Percentiles rank a stretch among this genome's conserved stretches.
Conservation (phyloP, 805 yeast genomes). For the Metschnikowia corniflorae region DNA sequence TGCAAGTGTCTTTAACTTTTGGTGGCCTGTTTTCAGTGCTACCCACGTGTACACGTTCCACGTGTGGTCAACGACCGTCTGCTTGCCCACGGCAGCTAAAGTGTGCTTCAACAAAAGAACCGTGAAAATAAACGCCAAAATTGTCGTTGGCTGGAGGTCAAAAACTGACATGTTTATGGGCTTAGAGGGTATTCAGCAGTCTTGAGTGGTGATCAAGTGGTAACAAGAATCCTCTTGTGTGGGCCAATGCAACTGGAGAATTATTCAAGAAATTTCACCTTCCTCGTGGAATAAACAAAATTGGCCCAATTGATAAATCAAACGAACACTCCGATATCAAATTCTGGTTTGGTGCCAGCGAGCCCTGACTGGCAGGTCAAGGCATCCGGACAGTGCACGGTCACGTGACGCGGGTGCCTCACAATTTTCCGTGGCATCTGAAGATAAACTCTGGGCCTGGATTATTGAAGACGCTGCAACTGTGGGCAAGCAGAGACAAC, state of each 20-base stretch:
- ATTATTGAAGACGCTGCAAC: too few species aligned
- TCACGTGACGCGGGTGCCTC: too few species aligned
- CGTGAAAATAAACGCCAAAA: conserved; percentile 31
- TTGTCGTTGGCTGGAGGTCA: conserved; percentile 34
- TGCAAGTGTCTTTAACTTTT: conserved; percentile 23
- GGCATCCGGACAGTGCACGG: too few species aligned
- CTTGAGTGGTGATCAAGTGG: neutral
- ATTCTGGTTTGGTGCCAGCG: too few species aligned
- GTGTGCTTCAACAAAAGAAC: conserved; percentile 22
- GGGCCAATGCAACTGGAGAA: neutral
- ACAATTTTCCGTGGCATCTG: too few species aligned
- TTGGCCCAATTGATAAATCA: too few species aligned
- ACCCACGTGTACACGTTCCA: conserved; percentile 39
- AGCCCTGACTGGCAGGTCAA: too few species aligned
- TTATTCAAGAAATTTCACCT: too few species aligned
- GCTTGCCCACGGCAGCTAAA: conserved; percentile 35
- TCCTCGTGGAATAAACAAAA: too few species aligned
- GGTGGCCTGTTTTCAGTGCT: conserved; percentile 34
- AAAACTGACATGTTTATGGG: conserved; percentile 11
- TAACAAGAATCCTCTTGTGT: neutral
- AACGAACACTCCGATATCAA: too few species aligned
- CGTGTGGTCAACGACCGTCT: conserved; percentile 26
- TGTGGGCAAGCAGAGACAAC: too few species aligned
- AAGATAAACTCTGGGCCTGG: too few species aligned
- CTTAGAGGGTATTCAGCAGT: neutral